Conservation (phyloP, 2,329 filamentous ascomycete species). For the Fusarium tupiense region DNA sequence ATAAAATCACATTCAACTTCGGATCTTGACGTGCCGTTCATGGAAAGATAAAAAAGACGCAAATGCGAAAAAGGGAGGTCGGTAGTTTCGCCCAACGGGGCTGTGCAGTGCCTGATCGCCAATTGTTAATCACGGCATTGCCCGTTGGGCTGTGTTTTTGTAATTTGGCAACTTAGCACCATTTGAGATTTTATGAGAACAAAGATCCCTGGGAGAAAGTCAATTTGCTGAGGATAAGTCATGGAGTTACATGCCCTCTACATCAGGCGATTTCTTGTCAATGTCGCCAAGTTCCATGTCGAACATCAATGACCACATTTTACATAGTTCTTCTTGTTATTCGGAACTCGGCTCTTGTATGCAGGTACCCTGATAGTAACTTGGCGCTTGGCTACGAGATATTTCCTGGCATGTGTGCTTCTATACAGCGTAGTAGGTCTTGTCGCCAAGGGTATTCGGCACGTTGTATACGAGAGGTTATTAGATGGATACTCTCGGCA, state of each 20-base stretch:
- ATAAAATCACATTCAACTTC: background rate
- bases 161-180: background rate
- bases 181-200: background rate
- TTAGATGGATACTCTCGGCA: background rate
- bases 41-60: background rate
- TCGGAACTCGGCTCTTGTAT: background rate
- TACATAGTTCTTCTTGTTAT: background rate
- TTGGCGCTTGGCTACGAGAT: background rate
- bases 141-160: background rate
- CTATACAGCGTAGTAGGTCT: background rate
- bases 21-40: background rate
- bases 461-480: background rate
- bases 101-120: background rate
- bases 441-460: background rate
- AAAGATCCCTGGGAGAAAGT: fast-evolving
- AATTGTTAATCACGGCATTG: background rate
- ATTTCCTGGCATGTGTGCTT: background rate
- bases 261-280: background rate
- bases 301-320: background rate
- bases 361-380: background rate
- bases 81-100: background rate
- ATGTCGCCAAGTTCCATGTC: background rate
- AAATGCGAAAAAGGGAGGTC: background rate
- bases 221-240: background rate
- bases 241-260: background rate